Base-by-base conservation (phyloP, 768 basidiomycete species). In the Suillus fuscotomentosus region DNA sequence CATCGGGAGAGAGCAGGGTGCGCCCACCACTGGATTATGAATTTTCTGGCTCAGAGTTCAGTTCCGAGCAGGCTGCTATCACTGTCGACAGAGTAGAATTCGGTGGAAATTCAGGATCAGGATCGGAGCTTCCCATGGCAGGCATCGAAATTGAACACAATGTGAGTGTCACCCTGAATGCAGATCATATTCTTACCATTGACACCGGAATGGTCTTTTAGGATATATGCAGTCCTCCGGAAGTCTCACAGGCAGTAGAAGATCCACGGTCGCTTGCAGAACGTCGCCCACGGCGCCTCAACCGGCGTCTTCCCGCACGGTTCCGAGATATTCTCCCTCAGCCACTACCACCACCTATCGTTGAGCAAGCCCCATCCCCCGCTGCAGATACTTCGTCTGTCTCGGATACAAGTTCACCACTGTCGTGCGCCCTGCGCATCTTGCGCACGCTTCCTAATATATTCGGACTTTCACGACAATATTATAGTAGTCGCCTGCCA, bases 241-340 rank as follows among this genome's bases (percentile, higher is more conserved):
- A 50, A 50, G 5, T 5, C 15, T 50, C 24, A 7, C 24, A 7
- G 15, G 50, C 13, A 7, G 14, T 15, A 15, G 55, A 48, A 14
- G 43, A 64, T 60, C 9, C 45, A 31, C 9, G 22, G 10, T 60
- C 63, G 3, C 38, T 64, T 11, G 63, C 63, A n/a, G 13, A 63
- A 47, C 36, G 39, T 41, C 13, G 47, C n/a, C 42, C 63, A 15
- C 20, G 34, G 3, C 9, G 45, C 11, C 56, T 59, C 27, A 64
- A 64, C 39, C 47, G 42, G 10, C 13, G 9, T 5, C 39, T 39
- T 39, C 39, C 39, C 11, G 39, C 13, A 11, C 2, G 39, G 39
- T 39, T 39, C 11, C 39, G 53, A 41, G 64, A 65, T 13, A 15
- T 55, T 20, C 48, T 65, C 20, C 64, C 64, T 22, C 50, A 65